phyloP scores from a whole-genome alignment of 768 basidiomycete species.

The Cantharellus cinnabarinus region DNA sequence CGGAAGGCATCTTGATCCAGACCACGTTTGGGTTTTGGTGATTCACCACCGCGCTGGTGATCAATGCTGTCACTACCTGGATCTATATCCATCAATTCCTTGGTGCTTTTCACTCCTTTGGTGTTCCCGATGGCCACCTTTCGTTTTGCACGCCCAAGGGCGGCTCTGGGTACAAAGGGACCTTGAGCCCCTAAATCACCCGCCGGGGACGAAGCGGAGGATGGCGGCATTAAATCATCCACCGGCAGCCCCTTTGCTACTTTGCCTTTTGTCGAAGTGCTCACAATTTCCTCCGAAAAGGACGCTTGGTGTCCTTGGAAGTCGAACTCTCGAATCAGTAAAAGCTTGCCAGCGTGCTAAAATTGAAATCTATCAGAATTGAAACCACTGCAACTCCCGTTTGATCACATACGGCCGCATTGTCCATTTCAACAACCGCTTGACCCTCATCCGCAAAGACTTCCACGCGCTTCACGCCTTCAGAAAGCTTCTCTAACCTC shows the following conservation, averaged over 20 bases:
- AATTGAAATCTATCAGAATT: not conserved
- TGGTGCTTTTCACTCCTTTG: not conserved
- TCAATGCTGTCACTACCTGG: not conserved
- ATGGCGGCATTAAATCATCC: not conserved
- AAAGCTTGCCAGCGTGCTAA: conserved; percentile 6
- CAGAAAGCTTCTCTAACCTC: conserved; percentile 53
- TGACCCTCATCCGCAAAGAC: conserved; percentile 35
- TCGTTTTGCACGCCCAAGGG: not conserved
- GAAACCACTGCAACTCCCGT: not conserved
- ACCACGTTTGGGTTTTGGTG: not conserved
- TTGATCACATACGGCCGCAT: conserved; percentile 14
- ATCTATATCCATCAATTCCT: not conserved
- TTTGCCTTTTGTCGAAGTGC: not conserved
- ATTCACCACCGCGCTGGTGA: not conserved
- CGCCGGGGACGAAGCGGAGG: not conserved
- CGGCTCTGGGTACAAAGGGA: not conserved
- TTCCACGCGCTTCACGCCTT: conserved; percentile 49
- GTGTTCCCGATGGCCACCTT: not conserved
- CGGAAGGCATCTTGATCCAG: not conserved
- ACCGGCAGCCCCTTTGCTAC: not conserved
- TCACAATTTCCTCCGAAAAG: conserved; percentile 2
- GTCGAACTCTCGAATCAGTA: conserved; percentile 1
- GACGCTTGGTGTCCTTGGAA: conserved; percentile 1
- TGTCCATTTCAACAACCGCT: conserved; percentile 22
- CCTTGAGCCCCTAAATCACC: not conserved